These are phyloP conservation scores for Coemansia biformis DNA, from an alignment of 192 early-diverging fungal genomes.

Conservation along the genomic window DNA sequence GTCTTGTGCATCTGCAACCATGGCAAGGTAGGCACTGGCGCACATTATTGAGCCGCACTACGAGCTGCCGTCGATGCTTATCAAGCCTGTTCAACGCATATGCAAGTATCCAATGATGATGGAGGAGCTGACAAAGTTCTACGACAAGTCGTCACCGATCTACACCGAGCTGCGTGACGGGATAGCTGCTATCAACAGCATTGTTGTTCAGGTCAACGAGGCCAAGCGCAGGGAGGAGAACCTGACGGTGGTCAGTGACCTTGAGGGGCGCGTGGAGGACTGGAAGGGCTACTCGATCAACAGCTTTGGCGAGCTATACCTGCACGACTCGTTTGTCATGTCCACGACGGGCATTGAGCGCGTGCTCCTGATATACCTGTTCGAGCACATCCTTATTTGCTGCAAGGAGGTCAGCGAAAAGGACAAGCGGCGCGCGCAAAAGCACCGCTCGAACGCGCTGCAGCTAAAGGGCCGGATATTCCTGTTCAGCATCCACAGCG, in stretches of 20 bases:
- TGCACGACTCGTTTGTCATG: constrained; percentile 86
- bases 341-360: constrained; percentile 70
- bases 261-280: constrained; percentile 81
- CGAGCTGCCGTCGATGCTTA: constrained; percentile 84
- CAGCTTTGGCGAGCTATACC: constrained; percentile 73
- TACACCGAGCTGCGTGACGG: constrained; percentile 65
- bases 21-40: constrained; percentile 44
- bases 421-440: constrained; percentile 54
- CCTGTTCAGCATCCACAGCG: constrained; percentile 69
- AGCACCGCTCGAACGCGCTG: constrained; percentile 42
- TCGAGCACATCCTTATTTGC: constrained; percentile 88
- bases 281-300: constrained; percentile 80
- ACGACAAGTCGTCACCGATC: constrained; percentile 54
- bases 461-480: constrained; percentile 87
- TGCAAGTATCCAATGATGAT: constrained; percentile 94
- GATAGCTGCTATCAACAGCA: constrained; percentile 72
- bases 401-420: constrained; percentile 83
- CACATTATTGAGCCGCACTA: constrained; percentile 78
- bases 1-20: constrained; percentile 1
- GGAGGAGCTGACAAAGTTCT: constrained; percentile 58
- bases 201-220: constrained; percentile 89
- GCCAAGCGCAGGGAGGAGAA: constrained; percentile 86
- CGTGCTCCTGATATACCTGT: constrained; percentile 83
- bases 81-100: constrained; percentile 96
- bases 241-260: constrained; percentile 66